Evolutionary conservation across 768 basidiomycete species (phyloP).

Genomic region (Brasilioporus rufonigricans): DNA sequence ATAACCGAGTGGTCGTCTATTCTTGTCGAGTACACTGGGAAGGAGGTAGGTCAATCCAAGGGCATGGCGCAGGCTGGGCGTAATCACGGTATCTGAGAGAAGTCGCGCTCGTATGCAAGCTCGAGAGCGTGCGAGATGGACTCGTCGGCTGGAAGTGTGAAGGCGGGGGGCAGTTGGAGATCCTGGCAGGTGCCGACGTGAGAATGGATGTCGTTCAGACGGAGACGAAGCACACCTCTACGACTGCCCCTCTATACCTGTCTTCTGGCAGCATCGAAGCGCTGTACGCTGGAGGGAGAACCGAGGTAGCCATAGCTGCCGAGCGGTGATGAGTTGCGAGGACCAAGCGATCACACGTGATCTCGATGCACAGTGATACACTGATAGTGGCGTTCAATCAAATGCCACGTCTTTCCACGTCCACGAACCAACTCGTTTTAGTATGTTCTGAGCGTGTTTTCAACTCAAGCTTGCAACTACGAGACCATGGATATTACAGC

Average conservation of each 20-base stretch:
- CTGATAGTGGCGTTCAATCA: no score
- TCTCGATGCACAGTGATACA: no score
- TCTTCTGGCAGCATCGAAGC: slow-evolving; percentile 26
- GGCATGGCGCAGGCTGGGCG: not conserved
- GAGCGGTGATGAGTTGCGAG: no score
- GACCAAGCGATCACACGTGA: no score
- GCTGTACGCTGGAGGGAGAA: not conserved
- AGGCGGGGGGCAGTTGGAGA: slow-evolving; percentile 84
- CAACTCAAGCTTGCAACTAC: no score
- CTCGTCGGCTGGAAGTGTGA: slow-evolving; percentile 71
- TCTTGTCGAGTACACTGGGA: slow-evolving; percentile 67
- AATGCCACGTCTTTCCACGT: no score
- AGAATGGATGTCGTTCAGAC: not conserved
- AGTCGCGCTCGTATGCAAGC: slow-evolving; percentile 90
- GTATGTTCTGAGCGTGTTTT: no score
- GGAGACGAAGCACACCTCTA: slow-evolving; percentile 57
- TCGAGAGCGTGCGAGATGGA: slow-evolving; percentile 76
- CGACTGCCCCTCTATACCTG: slow-evolving; percentile 87
- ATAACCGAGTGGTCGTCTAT: slow-evolving; percentile 79
- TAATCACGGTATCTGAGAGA: slow-evolving; percentile 86
- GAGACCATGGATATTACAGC: no score
- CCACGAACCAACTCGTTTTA: no score
- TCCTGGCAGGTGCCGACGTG: slow-evolving; percentile 33
- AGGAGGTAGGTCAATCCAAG: not conserved
- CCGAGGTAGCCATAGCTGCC: not conserved